A percentile compares a stretch with the other conserved stretches of the same genome.
Conservation (phyloP, 1,284 basidiomycete species). For the Cryptococcus floricola region DNA sequence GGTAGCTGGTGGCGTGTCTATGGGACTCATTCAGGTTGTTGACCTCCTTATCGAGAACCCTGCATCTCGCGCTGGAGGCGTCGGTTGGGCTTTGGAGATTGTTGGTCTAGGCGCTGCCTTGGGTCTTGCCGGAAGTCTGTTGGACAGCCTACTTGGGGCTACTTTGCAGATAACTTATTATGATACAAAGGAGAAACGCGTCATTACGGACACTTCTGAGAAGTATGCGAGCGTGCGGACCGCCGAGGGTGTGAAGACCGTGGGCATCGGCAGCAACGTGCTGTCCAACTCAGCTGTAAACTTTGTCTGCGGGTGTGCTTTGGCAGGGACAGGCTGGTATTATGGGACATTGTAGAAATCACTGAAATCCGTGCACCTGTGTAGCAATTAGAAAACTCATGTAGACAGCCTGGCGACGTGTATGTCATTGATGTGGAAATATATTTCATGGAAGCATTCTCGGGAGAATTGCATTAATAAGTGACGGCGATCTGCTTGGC, state of each 20-base stretch:
- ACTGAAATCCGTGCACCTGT: background rate
- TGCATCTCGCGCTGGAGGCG: slow-evolving; percentile 50
- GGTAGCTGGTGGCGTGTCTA: slow-evolving; percentile 65
- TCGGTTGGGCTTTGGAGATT: slow-evolving; percentile 51
- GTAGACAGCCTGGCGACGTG: background rate
- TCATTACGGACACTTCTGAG: slow-evolving; percentile 61
- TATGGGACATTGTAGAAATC: slow-evolving; percentile 10
- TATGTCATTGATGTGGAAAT: background rate
- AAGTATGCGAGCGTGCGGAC: slow-evolving; percentile 3
- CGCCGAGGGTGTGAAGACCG: slow-evolving; percentile 50
- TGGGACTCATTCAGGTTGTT: slow-evolving; percentile 61
- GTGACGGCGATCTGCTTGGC: slow-evolving; percentile 33
- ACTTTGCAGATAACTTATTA: slow-evolving; percentile 80
- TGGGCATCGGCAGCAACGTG: slow-evolving; percentile 64
- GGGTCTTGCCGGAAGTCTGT: slow-evolving; percentile 71
- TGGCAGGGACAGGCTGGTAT: slow-evolving; percentile 32
- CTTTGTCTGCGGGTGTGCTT: slow-evolving; percentile 27
- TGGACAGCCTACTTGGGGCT: slow-evolving; percentile 83
- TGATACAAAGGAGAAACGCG: slow-evolving; percentile 59
- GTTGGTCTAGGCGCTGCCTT: slow-evolving; percentile 60
- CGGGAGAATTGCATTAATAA: slow-evolving; percentile 13
- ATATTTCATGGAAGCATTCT: background rate
- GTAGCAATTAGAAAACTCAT: background rate
- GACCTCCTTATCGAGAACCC: slow-evolving; percentile 63
- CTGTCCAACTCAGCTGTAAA: slow-evolving; percentile 60